Evolutionary conservation across 2,329 filamentous ascomycete genomes (phyloP).

Genomic region (Fusarium setosum): DNA sequence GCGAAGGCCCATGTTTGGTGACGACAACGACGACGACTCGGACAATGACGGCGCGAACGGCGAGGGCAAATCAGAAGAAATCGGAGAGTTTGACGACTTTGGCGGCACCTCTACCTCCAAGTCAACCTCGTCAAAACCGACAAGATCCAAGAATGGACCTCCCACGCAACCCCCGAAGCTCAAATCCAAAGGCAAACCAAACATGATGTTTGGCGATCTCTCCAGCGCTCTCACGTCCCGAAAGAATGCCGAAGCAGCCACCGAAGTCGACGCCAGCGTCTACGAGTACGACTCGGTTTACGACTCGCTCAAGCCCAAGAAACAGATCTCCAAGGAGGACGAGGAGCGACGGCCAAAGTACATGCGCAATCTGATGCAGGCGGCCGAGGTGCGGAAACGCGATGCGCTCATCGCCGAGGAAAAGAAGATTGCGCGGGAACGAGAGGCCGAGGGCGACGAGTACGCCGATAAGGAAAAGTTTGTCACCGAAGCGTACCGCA

Average conservation of each 20-base stretch:
- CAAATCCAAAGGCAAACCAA: constrained; percentile 55
- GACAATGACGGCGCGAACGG: constrained; percentile 59
- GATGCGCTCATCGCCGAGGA: constrained; percentile 84
- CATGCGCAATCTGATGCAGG: constrained; percentile 78
- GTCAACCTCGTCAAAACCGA: constrained; percentile 43
- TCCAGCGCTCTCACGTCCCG: constrained; percentile 73
- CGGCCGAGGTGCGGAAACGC: constrained; percentile 80
- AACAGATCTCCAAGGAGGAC: constrained; percentile 65
- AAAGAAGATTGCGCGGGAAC: constrained; percentile 81
- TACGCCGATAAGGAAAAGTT: constrained; percentile 88
- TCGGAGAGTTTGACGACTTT: constrained; percentile 72
- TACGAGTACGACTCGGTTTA: constrained; percentile 90
- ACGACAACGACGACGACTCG: constrained; percentile 62
- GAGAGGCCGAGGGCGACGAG: constrained; percentile 83
- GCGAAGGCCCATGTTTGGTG: constrained; percentile 69
- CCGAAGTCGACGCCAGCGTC: constrained; percentile 76
- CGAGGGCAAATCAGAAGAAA: constrained; percentile 61
- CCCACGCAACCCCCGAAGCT: constrained; percentile 56
- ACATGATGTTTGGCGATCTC: constrained; percentile 70
- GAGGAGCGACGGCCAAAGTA: constrained; percentile 78
- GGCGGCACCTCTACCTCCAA: constrained; percentile 38
- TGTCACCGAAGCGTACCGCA: constrained; percentile 85
- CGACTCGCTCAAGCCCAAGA: constrained; percentile 77
- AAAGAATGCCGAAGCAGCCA: constrained; percentile 72
- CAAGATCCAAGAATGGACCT: constrained; percentile 48